Percentiles rank a stretch among this genome's conserved stretches.
These are phyloP conservation scores for Pichia inconspicua DNA, from an alignment of 1,139 yeast species.

Conservation along the genomic window DNA sequence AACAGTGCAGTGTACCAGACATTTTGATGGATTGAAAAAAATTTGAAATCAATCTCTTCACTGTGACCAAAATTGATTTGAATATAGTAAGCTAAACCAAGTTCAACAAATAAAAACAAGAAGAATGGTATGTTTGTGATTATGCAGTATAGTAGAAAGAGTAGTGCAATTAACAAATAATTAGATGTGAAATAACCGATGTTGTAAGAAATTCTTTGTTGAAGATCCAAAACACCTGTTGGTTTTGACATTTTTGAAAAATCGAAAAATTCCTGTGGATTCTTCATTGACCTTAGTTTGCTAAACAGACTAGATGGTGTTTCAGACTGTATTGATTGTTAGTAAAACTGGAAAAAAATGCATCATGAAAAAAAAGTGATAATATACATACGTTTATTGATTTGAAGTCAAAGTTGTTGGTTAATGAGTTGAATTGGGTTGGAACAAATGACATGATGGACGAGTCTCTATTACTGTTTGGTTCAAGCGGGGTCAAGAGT, in stretches of 20 bases:
- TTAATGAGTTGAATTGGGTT: constrained; percentile 28
- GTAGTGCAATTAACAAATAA: constrained; percentile 39
- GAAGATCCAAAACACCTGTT: constrained; percentile 43
- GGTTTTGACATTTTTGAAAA: constrained; percentile 47
- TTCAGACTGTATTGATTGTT: constrained; percentile 19
- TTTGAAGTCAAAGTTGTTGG: constrained; percentile 27
- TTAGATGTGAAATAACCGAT: constrained; percentile 49
- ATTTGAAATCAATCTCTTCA: constrained; percentile 57
- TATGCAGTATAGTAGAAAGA: constrained; percentile 22
- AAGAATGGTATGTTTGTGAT: constrained; percentile 45
- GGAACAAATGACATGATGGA: constrained; percentile 27
- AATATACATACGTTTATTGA: constrained; percentile 23
- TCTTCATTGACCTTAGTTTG: constrained; percentile 41
- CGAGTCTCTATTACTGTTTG: background rate
- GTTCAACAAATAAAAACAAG: constrained; percentile 57
- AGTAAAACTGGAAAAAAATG: background rate
- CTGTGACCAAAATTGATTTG: constrained; percentile 54
- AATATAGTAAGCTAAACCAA: constrained; percentile 64
- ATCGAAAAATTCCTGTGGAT: constrained; percentile 54
- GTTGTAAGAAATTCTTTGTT: constrained; percentile 46
- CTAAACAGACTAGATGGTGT: constrained; percentile 30
- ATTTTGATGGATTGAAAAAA: constrained; percentile 58
- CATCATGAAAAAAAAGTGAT: background rate
- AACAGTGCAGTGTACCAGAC: constrained; percentile 75
- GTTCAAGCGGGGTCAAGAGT: too few species aligned